These are phyloP conservation scores for Urostyla sp. DNA, from an alignment of 73 alveolate genomes.

Conservation along the genomic window DNA sequence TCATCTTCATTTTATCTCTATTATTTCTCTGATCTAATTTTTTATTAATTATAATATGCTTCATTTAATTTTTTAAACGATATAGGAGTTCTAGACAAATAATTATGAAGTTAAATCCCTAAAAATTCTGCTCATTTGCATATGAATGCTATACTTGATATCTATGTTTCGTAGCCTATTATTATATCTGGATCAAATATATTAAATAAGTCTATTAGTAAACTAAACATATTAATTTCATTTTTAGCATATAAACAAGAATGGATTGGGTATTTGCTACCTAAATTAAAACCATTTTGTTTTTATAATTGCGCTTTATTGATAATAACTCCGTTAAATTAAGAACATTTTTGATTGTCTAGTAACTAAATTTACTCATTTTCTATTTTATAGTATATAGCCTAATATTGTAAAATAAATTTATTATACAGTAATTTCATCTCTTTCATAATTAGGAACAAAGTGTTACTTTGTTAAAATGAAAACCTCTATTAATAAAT, in stretches of 20 bases:
- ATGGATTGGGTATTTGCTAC: conserved; percentile 2
- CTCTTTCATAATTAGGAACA: conserved; percentile 55
- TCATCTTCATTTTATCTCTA: background rate
- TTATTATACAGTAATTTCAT: conserved; percentile 33
- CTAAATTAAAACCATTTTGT: background rate
- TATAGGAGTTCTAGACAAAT: conserved; percentile 73
- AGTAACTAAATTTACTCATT: conserved; percentile 62
- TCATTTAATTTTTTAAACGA: conserved; percentile 62
- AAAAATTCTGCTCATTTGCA: conserved; percentile 79
- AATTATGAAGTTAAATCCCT: conserved; percentile 67
- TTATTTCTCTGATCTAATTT: conserved; percentile 1
- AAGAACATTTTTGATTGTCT: background rate
- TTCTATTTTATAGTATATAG: conserved; percentile 44
- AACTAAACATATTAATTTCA: conserved; percentile 51
- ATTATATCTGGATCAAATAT: conserved; percentile 88
- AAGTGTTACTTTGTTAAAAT: conserved; percentile 41
- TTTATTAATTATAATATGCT: conserved; percentile 62
- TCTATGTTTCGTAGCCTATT: conserved; percentile 86
- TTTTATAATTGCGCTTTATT: background rate
- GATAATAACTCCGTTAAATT: conserved; percentile 14
- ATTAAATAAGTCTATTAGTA: conserved; percentile 52
- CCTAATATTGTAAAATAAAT: background rate
- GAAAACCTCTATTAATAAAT: conserved; percentile 65
- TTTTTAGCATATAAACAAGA: background rate
- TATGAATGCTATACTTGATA: conserved; percentile 78